Percentiles rank a stretch among this genome's conserved stretches.
phyloP scores from a whole-genome alignment of 805 yeast species.

The Wickerhamomyces strasburgensis region DNA sequence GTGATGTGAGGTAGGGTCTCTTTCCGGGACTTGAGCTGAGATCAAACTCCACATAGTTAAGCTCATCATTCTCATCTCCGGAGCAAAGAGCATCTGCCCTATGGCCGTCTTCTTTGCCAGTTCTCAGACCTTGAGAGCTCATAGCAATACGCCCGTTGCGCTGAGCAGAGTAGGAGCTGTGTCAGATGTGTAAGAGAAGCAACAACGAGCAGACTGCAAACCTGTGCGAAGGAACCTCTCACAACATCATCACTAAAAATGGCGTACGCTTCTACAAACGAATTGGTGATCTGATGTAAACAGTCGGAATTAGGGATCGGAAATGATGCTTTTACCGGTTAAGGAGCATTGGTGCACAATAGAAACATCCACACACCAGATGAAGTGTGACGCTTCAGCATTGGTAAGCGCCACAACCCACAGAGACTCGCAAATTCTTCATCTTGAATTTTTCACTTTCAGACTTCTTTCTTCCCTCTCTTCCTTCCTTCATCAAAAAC shows the following conservation, averaged over 20 bases:
- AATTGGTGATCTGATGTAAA: background rate
- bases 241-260: no score
- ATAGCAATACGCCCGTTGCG: no score
- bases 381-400: background rate
- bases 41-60: conserved; percentile 32
- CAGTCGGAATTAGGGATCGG: background rate
- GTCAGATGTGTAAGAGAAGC: no score
- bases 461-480: background rate
- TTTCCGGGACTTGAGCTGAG: conserved; percentile 15
- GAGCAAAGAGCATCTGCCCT: background rate
- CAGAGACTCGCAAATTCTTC: background rate
- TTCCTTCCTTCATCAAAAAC: background rate
- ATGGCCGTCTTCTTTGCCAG: background rate
- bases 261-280: no score
- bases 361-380: conserved; percentile 5
- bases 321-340: no score
- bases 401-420: conserved; percentile 5
- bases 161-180: no score
- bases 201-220: no score
- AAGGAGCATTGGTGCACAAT: no score
- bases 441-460: conserved; percentile 8
- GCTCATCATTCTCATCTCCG: conserved; percentile 13
- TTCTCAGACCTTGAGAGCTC: background rate
- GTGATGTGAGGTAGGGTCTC: background rate
- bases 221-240: no score